phyloP scores from a whole-genome alignment of 202 grass and related monocot genomes.

The Panicum hallii region DNA sequence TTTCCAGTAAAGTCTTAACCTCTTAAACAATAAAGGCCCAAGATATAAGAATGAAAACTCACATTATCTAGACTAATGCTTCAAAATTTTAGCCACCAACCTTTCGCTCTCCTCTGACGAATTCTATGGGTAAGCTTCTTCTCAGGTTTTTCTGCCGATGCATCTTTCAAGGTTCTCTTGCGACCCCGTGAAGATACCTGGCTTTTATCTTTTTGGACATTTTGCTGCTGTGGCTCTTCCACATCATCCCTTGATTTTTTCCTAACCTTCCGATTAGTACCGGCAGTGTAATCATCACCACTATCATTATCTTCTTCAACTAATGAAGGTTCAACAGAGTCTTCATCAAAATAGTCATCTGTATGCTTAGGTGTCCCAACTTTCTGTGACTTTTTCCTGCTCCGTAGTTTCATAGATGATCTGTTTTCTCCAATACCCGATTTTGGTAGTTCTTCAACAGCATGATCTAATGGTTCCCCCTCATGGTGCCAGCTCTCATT shows the following conservation, averaged over 20 bases:
- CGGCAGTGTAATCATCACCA: constrained; percentile 48
- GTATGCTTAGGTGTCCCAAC: constrained; percentile 39
- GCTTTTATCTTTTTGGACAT: constrained; percentile 54
- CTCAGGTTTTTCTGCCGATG: constrained; percentile 19
- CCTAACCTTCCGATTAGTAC: constrained; percentile 45
- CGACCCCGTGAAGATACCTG: constrained; percentile 6
- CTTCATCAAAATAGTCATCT: constrained; percentile 44
- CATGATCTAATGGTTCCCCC: constrained; percentile 39
- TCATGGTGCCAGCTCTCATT: constrained; percentile 17
- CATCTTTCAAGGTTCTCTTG: constrained; percentile 53
- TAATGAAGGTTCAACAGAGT: constrained; percentile 44
- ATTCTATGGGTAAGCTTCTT: constrained; percentile 59
- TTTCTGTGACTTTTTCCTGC: constrained; percentile 35
- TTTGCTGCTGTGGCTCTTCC: constrained; percentile 42
- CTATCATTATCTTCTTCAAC: constrained; percentile 44
- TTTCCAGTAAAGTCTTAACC: constrained; percentile 67
- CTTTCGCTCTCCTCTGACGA: constrained; percentile 60
- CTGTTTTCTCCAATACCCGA: constrained; percentile 16
- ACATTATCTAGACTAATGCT: background rate
- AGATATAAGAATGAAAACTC: constrained; percentile 20
- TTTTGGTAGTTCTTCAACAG: constrained; percentile 47
- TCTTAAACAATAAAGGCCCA: constrained; percentile 46
- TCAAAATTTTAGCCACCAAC: constrained; percentile 43
- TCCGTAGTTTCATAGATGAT: constrained; percentile 51
- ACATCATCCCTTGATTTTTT: constrained; percentile 48